Base-by-base conservation (phyloP, 2,329 filamentous ascomycete genomes). In the Beauveria bassiana region DNA sequence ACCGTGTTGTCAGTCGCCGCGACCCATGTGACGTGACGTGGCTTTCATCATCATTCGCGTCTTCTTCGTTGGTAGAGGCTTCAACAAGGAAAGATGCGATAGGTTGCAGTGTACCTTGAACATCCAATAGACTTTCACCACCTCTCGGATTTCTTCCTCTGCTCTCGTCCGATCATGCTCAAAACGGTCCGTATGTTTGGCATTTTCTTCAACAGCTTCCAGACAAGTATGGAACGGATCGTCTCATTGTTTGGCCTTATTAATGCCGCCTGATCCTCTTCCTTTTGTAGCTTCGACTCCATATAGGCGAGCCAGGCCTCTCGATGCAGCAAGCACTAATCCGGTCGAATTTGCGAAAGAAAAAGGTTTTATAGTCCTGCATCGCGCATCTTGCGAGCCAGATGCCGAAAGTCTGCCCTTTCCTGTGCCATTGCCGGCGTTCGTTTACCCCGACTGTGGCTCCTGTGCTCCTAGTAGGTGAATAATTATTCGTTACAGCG, bases 291-390 rank as follows among this genome's bases (percentile, higher is more conserved):
- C 26, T 62, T 28, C 6, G 20, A 14, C 14, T 64, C 62, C 0
- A 63, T 46, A 5, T 50, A 40, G 1, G 57, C 1, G 0, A 65
- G 26, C 34, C 55, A 50, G 3, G 43, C 55, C 46, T 63, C 54
- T 1, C 63, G 62, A 42, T 65, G 40, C 1, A 65, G 42, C 3
- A 31, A 2, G 59, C 34, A 1, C 53, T 45, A 0, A 64, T 50
- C n/a, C 52, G 52, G 16, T 64, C 55, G 34, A 64, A 63, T 0
- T 55, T 34, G 3, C 64, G 58, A 6, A 60, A 63, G 2, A 64
- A 49, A 26, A 63, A 53, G 1, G 61, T 60, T 46, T 63, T 59
- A 31, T 62, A 46, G 45, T 65, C 64, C 26, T 52, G 52, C 6
- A 18, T 46, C n/a, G 24, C 24, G 42, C 53, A 56, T 46, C 24